A percentile compares a stretch with the other conserved stretches of the same genome.
phyloP scores from a whole-genome alignment of 2,329 filamentous ascomycete genomes.

The Hansfordia pulvinata region DNA sequence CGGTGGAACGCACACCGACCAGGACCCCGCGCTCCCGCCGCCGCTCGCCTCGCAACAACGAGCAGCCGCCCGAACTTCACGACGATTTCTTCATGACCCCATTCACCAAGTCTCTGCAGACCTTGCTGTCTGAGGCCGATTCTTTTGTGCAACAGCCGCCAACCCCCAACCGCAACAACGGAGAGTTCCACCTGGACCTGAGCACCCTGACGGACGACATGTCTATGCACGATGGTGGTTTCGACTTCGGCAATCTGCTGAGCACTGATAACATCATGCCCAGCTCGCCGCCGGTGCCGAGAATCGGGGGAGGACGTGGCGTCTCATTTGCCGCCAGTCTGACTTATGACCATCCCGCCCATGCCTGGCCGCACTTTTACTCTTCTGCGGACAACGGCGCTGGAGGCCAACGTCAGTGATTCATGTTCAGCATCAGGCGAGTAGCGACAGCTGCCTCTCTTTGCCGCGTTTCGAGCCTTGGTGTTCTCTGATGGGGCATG shows the following conservation, averaged over 20 bases:
- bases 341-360: too few relatives aligned
- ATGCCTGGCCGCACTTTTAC: too few relatives aligned
- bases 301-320: slow-evolving; percentile 7
- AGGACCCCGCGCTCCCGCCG: slow-evolving; percentile 24
- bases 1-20: slow-evolving; percentile 33
- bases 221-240: slow-evolving; percentile 11
- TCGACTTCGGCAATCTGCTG: slow-evolving; percentile 35
- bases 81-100: too few relatives aligned
- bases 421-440: too few relatives aligned
- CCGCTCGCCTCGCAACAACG: slow-evolving; percentile 25
- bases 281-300: slow-evolving; percentile 29
- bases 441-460: too few relatives aligned
- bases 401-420: too few relatives aligned
- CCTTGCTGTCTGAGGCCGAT: slow-evolving; percentile 45
- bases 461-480: too few relatives aligned
- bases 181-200: slow-evolving; percentile 28
- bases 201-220: slow-evolving; percentile 23
- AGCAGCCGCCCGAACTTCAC: slow-evolving; percentile 2
- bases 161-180: too few relatives aligned
- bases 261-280: slow-evolving; percentile 31
- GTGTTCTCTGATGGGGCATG: too few relatives aligned
- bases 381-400: too few relatives aligned
- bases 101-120: slow-evolving; percentile 34
- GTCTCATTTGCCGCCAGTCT: slow-evolving; percentile 10
- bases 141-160: slow-evolving; percentile 25